Percentiles rank a stretch among this genome's conserved stretches.
Evolutionary conservation across 768 basidiomycete species (phyloP).

Genomic region (Amanita thiersii): DNA sequence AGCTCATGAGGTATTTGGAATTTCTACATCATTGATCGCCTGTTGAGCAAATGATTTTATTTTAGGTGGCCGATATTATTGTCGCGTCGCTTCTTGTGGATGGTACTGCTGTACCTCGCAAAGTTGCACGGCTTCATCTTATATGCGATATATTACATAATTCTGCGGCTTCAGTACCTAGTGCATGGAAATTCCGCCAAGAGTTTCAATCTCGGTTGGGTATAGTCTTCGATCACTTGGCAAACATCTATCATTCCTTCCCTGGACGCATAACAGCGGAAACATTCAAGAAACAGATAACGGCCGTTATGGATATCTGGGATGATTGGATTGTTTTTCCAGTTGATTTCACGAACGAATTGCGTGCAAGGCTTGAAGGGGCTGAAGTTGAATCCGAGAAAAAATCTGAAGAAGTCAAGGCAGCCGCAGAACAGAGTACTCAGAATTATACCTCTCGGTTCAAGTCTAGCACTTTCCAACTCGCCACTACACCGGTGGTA

Average conservation of each 20-base stretch:
- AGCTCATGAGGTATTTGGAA: slow-evolving; percentile 68
- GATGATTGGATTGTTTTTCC: slow-evolving; percentile 98
- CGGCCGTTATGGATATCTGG: slow-evolving; percentile 88
- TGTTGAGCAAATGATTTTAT: not conserved
- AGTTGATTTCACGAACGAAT: slow-evolving; percentile 71
- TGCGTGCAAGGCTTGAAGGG: slow-evolving; percentile 72
- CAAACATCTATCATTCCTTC: slow-evolving; percentile 91
- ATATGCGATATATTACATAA: slow-evolving; percentile 98
- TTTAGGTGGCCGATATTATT: slow-evolving; percentile 83
- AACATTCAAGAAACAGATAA: slow-evolving; percentile 90
- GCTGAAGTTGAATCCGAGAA: slow-evolving; percentile 20
- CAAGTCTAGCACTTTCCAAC: slow-evolving; percentile 72
- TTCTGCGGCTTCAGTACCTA: slow-evolving; percentile 86
- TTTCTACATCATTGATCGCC: slow-evolving; percentile 4
- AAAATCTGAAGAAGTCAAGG: slow-evolving; percentile 20
- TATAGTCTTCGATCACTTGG: slow-evolving; percentile 94
- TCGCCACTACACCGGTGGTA: slow-evolving; percentile 39
- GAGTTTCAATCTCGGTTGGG: slow-evolving; percentile 89
- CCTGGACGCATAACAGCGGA: slow-evolving; percentile 95
- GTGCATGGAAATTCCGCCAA: slow-evolving; percentile 96
- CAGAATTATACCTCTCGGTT: slow-evolving; percentile 50
- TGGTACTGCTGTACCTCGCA: slow-evolving; percentile 94
- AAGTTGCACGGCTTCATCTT: slow-evolving; percentile 89
- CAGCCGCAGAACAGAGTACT: slow-evolving; percentile 17
- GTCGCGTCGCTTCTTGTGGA: slow-evolving; percentile 83